Evolutionary conservation across 345 rosid species (phyloP).

Genomic region (Gossypioides kirkii): DNA sequence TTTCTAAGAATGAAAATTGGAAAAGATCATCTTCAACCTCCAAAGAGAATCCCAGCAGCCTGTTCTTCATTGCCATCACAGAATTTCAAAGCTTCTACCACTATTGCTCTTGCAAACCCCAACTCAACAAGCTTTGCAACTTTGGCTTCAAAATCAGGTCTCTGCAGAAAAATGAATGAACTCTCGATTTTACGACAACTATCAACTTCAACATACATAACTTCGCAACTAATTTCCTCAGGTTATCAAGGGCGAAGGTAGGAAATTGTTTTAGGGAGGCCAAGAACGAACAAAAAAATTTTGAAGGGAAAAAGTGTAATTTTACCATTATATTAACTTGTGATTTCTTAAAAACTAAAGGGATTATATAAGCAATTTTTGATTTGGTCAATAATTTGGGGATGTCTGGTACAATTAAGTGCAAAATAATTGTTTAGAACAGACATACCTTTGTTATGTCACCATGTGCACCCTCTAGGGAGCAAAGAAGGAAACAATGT

Average conservation of each 20-base stretch:
- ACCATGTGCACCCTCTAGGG: slow-evolving; percentile 26
- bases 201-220: not conserved
- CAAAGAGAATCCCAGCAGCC: slow-evolving; percentile 94
- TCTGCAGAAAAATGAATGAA: slow-evolving; percentile 32
- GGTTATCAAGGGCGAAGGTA: not conserved
- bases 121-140: slow-evolving; percentile 85
- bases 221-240: not conserved
- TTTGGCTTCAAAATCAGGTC: slow-evolving; percentile 80
- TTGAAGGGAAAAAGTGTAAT: no score
- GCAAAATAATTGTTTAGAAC: no score
- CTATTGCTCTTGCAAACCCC: slow-evolving; percentile 79
- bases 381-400: no score
- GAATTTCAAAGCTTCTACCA: slow-evolving; percentile 72
- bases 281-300: no score
- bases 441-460: slow-evolving; percentile 37
- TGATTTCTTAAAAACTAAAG: no score
- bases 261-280: no score
- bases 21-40: slow-evolving; percentile 39
- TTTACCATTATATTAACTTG: no score
- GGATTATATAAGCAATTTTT: no score
- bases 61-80: slow-evolving; percentile 89
- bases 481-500: slow-evolving; percentile 1
- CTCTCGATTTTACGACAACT: not conserved
- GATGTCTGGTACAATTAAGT: no score
- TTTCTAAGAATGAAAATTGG: not conserved